Conservation (phyloP, 306 rosid species). For the Dryas octopetala region DNA sequence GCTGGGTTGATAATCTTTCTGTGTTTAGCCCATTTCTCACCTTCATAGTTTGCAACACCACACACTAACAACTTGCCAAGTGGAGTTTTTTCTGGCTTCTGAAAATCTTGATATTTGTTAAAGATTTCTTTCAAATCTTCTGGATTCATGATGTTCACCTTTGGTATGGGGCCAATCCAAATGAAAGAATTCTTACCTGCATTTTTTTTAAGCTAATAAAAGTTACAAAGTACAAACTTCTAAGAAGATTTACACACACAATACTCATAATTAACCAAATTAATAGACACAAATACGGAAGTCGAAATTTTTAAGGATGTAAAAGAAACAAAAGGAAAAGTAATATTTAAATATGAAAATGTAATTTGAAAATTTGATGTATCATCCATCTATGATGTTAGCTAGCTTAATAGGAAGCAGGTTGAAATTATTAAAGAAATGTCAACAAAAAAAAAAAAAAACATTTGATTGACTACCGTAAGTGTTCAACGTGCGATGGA, state of each 20-base stretch:
- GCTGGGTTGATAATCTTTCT: conserved; percentile 51
- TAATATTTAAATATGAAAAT: too few species aligned
- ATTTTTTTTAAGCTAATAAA: not conserved
- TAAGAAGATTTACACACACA: too few species aligned
- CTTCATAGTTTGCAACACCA: conserved; percentile 6
- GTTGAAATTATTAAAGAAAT: too few species aligned
- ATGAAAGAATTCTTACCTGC: conserved; percentile 39
- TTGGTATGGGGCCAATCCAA: conserved; percentile 46
- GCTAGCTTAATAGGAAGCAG: too few species aligned
- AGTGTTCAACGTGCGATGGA: conserved; percentile 1
- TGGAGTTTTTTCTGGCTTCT: conserved; percentile 31
- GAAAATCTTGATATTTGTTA: conserved; percentile 24
- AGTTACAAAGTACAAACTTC: too few species aligned
- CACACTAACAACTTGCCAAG: not conserved
- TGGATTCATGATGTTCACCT: conserved; percentile 36
- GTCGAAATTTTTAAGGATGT: too few species aligned
- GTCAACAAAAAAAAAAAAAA: too few species aligned
- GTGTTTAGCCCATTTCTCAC: conserved; percentile 51
- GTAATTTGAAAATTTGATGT: too few species aligned
- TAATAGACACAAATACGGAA: too few species aligned
- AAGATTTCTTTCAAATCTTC: conserved; percentile 44
- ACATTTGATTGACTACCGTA: conserved; percentile 4
- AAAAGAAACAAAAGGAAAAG: too few species aligned
- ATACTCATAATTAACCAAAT: too few species aligned
- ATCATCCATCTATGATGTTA: too few species aligned